Evolutionary conservation across 768 basidiomycete species (phyloP), one percentile per base, ranked within the genome.

Genomic region (Phanerochaete carnosa): DNA sequence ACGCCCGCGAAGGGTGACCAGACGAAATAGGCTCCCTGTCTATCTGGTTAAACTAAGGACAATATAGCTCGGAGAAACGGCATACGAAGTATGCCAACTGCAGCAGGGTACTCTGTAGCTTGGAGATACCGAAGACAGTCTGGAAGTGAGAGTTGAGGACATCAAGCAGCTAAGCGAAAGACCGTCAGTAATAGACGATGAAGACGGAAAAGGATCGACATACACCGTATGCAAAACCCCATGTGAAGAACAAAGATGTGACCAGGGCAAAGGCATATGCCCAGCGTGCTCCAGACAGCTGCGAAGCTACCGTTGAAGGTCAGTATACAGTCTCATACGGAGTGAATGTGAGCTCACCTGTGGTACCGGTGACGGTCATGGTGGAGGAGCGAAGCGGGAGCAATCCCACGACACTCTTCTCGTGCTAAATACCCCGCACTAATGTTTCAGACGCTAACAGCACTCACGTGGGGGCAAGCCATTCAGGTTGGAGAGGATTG

Each of bases 241-340:
- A 84, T 80, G 88, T 86, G 73, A 90, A 90, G 79, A 90, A 90
- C 32, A 90, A 76, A 12, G 87, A 83, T 22, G 88, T 90, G 61
- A 92, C 85, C 57, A 90, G 81, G 39, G 77, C 76, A 69, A 88
- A 91, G 8, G 89, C 79, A 68, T 80, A 86, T 28, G 72, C 73
- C 80, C 80, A 86, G 65, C 76, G 74, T 49, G 69, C 74, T 62
- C 71, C 74, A n/a, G 71, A 72, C 60, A 83, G 72, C 62, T 83
- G 76, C 54, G 79, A 69, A 54, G 76, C 81, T 77, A 39, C 30
- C 11, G 45, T 2, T 33, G 25, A 1, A 25, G 3, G 25, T 55
- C 33, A 49, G 23, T 5, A 6, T 25, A 26, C 12, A 25, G 7
- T n/a, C 25, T 23, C 23, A 19, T 29, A 22, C n/a, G 32, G 32